Evolutionary conservation across 2,329 filamentous ascomycete species (phyloP), one percentile per base, ranked within the genome.

Genomic region (Ceratocystis lukuohia): DNA sequence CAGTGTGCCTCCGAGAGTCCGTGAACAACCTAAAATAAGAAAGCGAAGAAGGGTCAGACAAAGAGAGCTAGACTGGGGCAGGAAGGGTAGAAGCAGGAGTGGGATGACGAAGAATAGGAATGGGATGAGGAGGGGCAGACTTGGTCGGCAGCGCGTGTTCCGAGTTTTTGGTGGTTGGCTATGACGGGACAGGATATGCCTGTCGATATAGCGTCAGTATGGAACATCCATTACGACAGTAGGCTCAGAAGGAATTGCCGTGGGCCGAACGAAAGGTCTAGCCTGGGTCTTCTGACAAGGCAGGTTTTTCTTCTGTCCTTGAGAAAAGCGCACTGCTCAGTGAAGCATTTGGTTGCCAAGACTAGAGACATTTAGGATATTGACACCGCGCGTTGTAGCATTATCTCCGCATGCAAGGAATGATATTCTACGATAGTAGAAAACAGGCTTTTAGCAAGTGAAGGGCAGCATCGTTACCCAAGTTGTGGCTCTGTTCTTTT

Each of bases 191-290:
- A 59, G 56, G 56, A 20, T 33, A 59, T 59, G 56, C 56, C 56
- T 59, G 56, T 59, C 28, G 56, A 30, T 37, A 59, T 59, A 59
- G 56, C 17, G 56, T 30, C 15, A 30, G 56, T 59, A 59, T 59
- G 56, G 28, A 37, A 59, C 30, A 20, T 7, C 56, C 56, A 59
- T 59, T 59, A 12, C 56, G 56, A 59, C 56, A 37, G 56, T 59
- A 28, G 22, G 33, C 28, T 15, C 50, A 8, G 45, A 65, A 65
- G 53, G 64, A 65, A 65, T 65, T 65, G 64, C 64, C 53, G 64
- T 61, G 64, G 64, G 57, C 64, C 53, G 64, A 65, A 65, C 22
- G 64, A 59, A 59, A 59, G 28, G 56, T 37, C 28, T 28, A 37
- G 56, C 28, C 30, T 59, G 17, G 56, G 33, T 62, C 44, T 62